Percentiles rank a stretch among this genome's conserved stretches.
Evolutionary conservation across 305 asterid species (phyloP).

Genomic region (Striga hermonthica): DNA sequence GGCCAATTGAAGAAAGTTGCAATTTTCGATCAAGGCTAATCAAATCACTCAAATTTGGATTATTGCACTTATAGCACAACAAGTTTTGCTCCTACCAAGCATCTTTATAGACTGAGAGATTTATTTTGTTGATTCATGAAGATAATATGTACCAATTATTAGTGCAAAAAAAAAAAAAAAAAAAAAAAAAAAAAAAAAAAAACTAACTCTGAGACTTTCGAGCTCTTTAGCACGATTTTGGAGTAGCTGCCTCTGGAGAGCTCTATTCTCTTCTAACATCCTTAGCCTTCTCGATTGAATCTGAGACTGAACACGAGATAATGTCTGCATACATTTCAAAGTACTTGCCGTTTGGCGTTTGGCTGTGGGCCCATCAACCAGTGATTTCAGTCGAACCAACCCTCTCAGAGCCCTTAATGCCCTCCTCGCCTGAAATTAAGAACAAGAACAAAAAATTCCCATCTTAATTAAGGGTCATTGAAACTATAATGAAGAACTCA

Average conservation of each 20-base stretch:
- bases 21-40: no score
- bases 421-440: constrained; percentile 74
- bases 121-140: constrained; percentile 10
- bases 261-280: constrained; percentile 68
- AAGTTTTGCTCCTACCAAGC: no score
- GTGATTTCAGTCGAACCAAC: constrained; percentile 81
- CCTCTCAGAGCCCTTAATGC: constrained; percentile 92
- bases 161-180: constrained; percentile 20
- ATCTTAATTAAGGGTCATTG: background rate
- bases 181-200: constrained; percentile 33
- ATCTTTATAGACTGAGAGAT: background rate
- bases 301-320: constrained; percentile 92
- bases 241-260: constrained; percentile 70
- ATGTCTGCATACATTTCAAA: constrained; percentile 78
- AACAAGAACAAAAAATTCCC: constrained; percentile 1
- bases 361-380: constrained; percentile 78
- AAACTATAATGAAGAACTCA: background rate
- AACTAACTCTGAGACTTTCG: constrained; percentile 59
- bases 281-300: constrained; percentile 74
- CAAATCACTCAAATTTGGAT: no score
- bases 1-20: no score
- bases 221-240: constrained; percentile 75
- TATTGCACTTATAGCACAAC: background rate
- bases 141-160: background rate
- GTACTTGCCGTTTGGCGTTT: constrained; percentile 89